Evolutionary conservation across 495 filamentous ascomycete genomes (phyloP), one percentile per base, ranked within the genome.

Genomic region (Haplographium delicatum): DNA sequence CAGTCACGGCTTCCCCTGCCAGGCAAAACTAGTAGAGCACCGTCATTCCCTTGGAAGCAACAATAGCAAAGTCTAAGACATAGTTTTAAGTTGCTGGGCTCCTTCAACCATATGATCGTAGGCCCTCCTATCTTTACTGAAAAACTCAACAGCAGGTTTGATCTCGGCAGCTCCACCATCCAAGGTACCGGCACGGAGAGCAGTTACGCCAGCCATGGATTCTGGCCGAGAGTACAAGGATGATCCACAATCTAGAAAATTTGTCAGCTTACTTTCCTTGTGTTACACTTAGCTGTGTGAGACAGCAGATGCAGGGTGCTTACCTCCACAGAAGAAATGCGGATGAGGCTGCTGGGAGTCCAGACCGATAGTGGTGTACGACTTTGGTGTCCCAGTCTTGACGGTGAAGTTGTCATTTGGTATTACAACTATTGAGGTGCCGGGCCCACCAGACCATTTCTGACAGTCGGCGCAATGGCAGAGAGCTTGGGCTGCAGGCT

Each of bases 401-500:
- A 73, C 46, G 15, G 65, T 67, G 60, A 74, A 65, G 47, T 44
- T 56, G 25, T 40, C 44, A 37, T 67, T 67, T 20, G 72, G 69
- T 15, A 75, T 67, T 7, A 70, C 65, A 3, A 66, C 68, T 46
- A 74, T 76, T 49, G 72, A 67, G 16, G 71, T 72, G 59, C 61
- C 71, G 24, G 66, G 68, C 22, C 65, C 58, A 35, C 71, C 71
- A 23, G 68, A 59, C 72, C 72, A 76, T 65, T 74, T 76, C 45
- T 76, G 71, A 57, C 72, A 75, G 43, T 74, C 72, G 15, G 51
- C 63, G 62, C 72, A 75, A 55, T 75, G 71, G 63, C 72, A 75
- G 28, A 75, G 58, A 26, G 71, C 72, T 7, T 62, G 53, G 9
- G 57, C 27, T 34, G 63, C 61, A 9, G 62, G 57, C 39, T 67